Percentiles rank a stretch among this genome's conserved stretches.
Evolutionary conservation across 192 early-diverging fungal genomes (phyloP).

Genomic region (Rhizophagus sp.): DNA sequence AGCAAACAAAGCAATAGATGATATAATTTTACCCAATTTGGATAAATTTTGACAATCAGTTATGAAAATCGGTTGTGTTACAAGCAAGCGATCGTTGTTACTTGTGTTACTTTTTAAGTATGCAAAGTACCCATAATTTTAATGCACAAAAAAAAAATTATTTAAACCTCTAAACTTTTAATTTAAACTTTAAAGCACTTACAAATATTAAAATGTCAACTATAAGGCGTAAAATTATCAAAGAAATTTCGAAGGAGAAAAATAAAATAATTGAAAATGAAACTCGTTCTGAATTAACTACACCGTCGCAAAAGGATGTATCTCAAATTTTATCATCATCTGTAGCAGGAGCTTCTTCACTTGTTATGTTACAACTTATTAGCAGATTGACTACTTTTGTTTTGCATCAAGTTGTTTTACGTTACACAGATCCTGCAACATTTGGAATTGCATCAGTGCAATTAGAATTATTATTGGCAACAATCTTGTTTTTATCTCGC

Average conservation of each 20-base stretch:
- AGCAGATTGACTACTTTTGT: constrained; percentile 79
- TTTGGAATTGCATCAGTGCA: constrained; percentile 83
- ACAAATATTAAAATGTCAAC: neutral
- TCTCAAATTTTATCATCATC: constrained; percentile 53
- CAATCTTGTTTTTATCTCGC: constrained; percentile 89
- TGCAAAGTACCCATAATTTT: too few relatives aligned
- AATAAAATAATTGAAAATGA: neutral
- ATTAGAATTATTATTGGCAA: constrained; percentile 85
- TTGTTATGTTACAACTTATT: constrained; percentile 75
- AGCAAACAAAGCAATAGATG: too few relatives aligned
- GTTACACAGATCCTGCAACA: constrained; percentile 67
- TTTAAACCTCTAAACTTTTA: neutral
- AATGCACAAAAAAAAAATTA: too few relatives aligned
- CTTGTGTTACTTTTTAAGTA: too few relatives aligned
- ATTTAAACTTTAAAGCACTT: neutral
- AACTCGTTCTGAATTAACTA: neutral
- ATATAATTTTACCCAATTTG: too few relatives aligned
- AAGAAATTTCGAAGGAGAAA: neutral
- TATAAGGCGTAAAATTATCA: neutral
- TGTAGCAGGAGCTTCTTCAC: constrained; percentile 71
- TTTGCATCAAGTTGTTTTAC: constrained; percentile 76
- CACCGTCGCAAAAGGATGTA: constrained; percentile 25
- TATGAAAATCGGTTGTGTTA: too few relatives aligned
- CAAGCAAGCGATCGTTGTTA: too few relatives aligned
- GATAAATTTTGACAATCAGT: too few relatives aligned